Evolutionary conservation across 2,329 filamentous ascomycete genomes (phyloP), one percentile per base, ranked within the genome.

Genomic region (Cercospora nicotianae): DNA sequence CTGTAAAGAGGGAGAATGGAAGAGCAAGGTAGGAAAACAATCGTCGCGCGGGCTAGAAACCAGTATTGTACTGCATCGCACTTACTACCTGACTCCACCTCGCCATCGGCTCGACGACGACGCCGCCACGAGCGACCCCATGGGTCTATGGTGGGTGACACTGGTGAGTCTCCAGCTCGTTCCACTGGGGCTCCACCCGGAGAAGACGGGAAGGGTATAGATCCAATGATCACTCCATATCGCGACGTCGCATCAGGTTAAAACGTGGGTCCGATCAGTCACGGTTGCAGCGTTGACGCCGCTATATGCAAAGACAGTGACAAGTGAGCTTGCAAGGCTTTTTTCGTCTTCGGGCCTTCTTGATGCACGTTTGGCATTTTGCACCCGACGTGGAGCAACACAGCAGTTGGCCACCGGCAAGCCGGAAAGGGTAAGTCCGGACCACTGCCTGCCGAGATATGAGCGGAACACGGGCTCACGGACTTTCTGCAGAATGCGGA

Each of bases 11-110:
- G 60, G 20, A 16, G 39, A 51, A 12, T 26, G 10, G 60, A 51
- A 42, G 28, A 62, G 23, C 16, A 10, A 13, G 23, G 18, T 5
- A 45, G 39, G 13, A 18, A 30, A 13, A 18, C 20, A 36, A 10
- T 3, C 48, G 23, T 51, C 45, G 45, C 51, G 26, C 36, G 63
- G 23, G 28, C 60, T 31, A 53, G 55, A 53, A 31, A n/a, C 9
- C 53, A 58, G 13, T 58, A 26, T 31, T 58, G 26, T 33, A 31
- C 13, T 58, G 53, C 53, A 58, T 31, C 26, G 59, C 63, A 71
- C 67, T 71, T 68, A 71, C 70, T 71, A 71, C 57, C 64, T 55
- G 59, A 60, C 57, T 45, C 67, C 69, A 66, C 59, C 31, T 30
- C 59, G 63, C 70, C 70, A 69, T 64, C 70, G 67, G 53, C 57